Base-by-base conservation (phyloP, 169 alveolate species). In the Hammondia hammondi region DNA sequence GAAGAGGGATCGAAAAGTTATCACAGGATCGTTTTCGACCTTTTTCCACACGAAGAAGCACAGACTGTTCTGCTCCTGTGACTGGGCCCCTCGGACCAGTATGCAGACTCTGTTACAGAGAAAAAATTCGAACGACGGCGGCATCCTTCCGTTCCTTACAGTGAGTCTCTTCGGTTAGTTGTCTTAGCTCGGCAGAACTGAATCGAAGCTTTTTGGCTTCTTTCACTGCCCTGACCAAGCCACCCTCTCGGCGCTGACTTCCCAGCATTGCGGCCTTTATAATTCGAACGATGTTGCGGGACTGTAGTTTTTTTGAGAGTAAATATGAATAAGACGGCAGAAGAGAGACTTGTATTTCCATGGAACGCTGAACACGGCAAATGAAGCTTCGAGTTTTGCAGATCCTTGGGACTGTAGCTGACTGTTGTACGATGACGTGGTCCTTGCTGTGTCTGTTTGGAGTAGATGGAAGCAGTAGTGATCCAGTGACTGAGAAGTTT, bases 151-250 rank as follows among this genome's bases (percentile, higher is more conserved):
- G 61, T 45, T 27, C 52, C 95, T 92, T 81, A 92, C 95, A 92
- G 89, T 92, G 92, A 17, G 95, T 92, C 43, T 92, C 91, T 37
- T 82, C 88, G 39, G 95, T 88, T 9, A 92, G 92, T 21, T 90
- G 88, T 12, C 95, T 84, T 39, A 92, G 95, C 89, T 92, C 95
- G 19, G 95, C 85, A 27, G 95, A 67, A 3, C 91, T 73, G 56
- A 92, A 92, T 12, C 88, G 88, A 24, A 92, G 95, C 81, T 92
- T 92, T 89, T 92, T 92, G n/a, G 82, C 95, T 45, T 92, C 95
- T 43, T 82, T 39, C 21, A 82, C 70, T 24, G 90, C 43, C 71
- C 90, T 45, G 29, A 35, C 35, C 19, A 82, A 29, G 90, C 57
- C 35, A 52, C 72, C 35, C 72, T 82, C 90, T 19, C 90, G 90